Percentiles rank a stretch among this genome's conserved stretches.
Conservation (phyloP, 805 yeast species). For the Pichia phayaonensis region DNA sequence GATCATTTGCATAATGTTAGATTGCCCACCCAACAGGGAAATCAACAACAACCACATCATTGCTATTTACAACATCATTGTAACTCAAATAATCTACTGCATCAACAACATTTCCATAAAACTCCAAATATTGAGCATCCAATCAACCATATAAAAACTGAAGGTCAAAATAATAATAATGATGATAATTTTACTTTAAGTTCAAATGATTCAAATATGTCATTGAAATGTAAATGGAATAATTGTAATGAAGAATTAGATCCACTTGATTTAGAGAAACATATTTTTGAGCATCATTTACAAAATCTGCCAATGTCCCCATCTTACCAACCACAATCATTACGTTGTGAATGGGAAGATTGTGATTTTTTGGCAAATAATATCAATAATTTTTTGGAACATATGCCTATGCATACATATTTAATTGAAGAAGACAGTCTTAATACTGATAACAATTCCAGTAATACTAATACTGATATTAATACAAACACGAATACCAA, state of each 20-base stretch:
- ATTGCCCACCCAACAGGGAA: constrained; percentile 8
- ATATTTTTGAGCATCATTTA: constrained; percentile 44
- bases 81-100: constrained; percentile 24
- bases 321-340: constrained; percentile 6
- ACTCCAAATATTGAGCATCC: not conserved
- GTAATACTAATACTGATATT: not conserved
- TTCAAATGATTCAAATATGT: constrained; percentile 13
- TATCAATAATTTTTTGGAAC: constrained; percentile 48
- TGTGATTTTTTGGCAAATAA: constrained; percentile 55
- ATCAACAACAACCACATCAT: constrained; percentile 8
- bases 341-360: constrained; percentile 68
- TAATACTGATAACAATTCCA: no score
- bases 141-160: constrained; percentile 19
- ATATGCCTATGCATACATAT: constrained; percentile 36
- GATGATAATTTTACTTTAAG: not conserved
- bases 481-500: not conserved
- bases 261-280: constrained; percentile 39
- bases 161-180: not conserved
- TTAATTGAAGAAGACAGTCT: not conserved
- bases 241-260: constrained; percentile 40
- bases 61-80: constrained; percentile 26
- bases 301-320: constrained; percentile 14
- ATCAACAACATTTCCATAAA: constrained; percentile 26
- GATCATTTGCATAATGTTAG: not conserved
- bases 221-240: constrained; percentile 56